Evolutionary conservation across 2,329 filamentous ascomycete species (phyloP), one percentile per base, ranked within the genome.

Genomic region (Fusarium decemcellulare): DNA sequence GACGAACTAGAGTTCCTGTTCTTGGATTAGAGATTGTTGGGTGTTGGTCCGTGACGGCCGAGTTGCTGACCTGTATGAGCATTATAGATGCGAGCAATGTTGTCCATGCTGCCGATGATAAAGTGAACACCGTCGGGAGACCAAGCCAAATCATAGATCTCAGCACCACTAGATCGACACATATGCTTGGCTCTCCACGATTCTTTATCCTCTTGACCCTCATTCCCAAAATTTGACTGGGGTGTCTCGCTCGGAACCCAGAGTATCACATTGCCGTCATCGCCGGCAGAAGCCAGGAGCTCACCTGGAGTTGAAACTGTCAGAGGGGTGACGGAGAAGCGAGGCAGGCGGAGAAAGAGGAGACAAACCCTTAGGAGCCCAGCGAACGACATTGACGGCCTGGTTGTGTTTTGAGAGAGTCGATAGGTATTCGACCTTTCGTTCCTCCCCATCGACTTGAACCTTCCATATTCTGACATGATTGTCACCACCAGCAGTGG

Each of bases 81-180:
- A 81, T 97, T 98, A 85, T 98, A 98, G 74, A 99, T 98, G 63
- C 95, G 90, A 62, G 96, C 95, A 78, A 98, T 92, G 79, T 99
- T 99, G 83, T 99, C 96, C 95, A 99, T 98, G 82, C 96, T 98
- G 40, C 96, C 96, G 27, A 97, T 98, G 74, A 99, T 98, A 84
- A 99, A 97, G 83, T 97, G 96, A 40, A 91, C 85, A 40, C 93
- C 94, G 80, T 99, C 96, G n/a, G 97, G 97, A 51, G 96, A 98
- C 97, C 96, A 99, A 53, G 96, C 96, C 61, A 99, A 84, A 80
- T 99, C 96, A 82, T 99, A 99, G 72, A 99, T 98, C 80, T 99
- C 96, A 11, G 95, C 94, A 37, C 95, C 95, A 67, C 93, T 93
- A 47, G 95, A 97, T 67, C 96, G 90, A 81, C 95, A 98, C 96